These are phyloP conservation scores for Rostrohypoxylon terebratum DNA, from an alignment of 495 filamentous ascomycete genomes.

Conservation along the genomic window DNA sequence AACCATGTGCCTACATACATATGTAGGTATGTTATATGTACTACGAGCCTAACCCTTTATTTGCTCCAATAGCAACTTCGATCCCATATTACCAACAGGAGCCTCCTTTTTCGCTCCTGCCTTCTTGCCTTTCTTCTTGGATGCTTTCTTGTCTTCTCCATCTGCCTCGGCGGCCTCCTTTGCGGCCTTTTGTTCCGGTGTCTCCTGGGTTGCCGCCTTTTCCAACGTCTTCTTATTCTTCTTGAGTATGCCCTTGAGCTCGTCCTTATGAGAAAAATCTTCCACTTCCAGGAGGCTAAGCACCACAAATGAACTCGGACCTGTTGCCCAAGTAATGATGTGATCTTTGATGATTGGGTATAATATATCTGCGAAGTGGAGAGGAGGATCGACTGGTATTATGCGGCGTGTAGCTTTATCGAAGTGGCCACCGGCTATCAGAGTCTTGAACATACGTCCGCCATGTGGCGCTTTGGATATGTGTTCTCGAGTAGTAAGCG, in stretches of 20 bases:
- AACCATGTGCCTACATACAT: conserved; percentile 1
- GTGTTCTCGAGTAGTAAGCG: conserved; percentile 54
- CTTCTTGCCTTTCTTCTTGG: conserved; percentile 50
- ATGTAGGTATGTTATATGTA: not conserved
- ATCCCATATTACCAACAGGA: conserved; percentile 64
- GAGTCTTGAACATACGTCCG: conserved; percentile 88
- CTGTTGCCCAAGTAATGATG: conserved; percentile 86
- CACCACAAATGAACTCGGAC: conserved; percentile 83
- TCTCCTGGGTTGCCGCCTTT: conserved; percentile 62
- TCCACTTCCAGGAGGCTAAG: conserved; percentile 82
- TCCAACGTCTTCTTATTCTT: conserved; percentile 65
- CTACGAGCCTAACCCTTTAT: conserved; percentile 40
- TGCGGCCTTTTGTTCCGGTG: conserved; percentile 52
- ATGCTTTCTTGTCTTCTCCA: conserved; percentile 54
- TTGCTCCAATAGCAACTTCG: conserved; percentile 66
- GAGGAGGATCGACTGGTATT: conserved; percentile 75
- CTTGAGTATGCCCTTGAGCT: conserved; percentile 73
- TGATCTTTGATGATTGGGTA: conserved; percentile 81
- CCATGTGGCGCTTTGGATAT: conserved; percentile 70
- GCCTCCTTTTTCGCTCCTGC: conserved; percentile 48
- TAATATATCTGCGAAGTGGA: conserved; percentile 81
- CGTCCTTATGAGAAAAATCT: conserved; percentile 74
- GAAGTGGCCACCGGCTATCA: conserved; percentile 87
- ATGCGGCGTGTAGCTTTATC: conserved; percentile 76
- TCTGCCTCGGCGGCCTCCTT: conserved; percentile 47